Conservation (phyloP, 2,329 filamentous ascomycete genomes). For the Hymenoscyphus fraxineus region DNA sequence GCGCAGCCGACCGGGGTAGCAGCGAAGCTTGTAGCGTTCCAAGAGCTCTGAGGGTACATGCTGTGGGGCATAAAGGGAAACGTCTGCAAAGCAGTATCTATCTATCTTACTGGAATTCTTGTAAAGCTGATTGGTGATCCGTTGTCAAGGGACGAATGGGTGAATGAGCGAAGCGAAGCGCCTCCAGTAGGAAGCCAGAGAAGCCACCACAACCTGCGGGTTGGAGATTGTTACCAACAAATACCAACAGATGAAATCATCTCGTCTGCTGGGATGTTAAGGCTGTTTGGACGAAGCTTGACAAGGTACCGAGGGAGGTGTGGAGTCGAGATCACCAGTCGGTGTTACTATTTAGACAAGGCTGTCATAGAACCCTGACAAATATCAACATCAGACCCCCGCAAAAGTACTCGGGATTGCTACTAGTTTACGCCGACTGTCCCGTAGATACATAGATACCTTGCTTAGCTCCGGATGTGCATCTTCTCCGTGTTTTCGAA, state of each 20-base stretch:
- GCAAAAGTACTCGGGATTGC: neutral
- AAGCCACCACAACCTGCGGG: no score
- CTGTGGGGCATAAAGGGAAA: neutral
- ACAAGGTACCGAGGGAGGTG: neutral
- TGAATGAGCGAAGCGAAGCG: neutral
- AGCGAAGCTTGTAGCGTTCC: neutral
- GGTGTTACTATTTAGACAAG: neutral
- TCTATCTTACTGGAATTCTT: neutral
- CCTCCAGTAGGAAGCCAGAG: neutral
- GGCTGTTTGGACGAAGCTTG: neutral
- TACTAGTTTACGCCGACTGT: neutral
- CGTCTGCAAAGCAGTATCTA: neutral
- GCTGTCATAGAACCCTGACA: neutral
- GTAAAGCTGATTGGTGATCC: neutral
- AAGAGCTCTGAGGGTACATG: neutral
- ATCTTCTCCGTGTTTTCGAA: neutral
- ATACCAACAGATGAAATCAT: neutral
- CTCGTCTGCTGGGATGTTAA: slow-evolving; percentile 2
- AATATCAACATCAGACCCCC: neutral
- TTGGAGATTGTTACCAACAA: neutral
- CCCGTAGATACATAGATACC: neutral
- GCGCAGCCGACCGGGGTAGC: slow-evolving; percentile 10
- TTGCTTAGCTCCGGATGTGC: neutral
- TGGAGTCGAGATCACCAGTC: neutral
- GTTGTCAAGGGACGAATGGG: neutral